These are phyloP conservation scores for Macrocystidia cucumis DNA, from an alignment of 1,284 basidiomycete genomes.

Conservation along the genomic window DNA sequence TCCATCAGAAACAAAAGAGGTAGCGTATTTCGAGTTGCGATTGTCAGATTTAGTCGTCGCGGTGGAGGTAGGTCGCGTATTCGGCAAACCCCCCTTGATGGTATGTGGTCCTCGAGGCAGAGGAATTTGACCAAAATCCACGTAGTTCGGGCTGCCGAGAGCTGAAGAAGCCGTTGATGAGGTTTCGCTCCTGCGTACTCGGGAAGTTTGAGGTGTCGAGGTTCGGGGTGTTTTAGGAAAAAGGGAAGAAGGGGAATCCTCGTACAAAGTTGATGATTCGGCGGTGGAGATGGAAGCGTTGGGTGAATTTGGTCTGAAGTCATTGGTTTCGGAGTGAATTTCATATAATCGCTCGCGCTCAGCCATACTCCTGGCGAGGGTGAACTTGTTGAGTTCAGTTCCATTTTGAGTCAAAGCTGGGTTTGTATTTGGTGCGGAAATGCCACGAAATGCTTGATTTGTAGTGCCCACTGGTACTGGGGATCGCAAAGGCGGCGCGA, in stretches of 20 bases:
- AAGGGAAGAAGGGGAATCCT: conserved; percentile 33
- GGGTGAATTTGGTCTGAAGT: conserved; percentile 41
- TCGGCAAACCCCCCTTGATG: conserved; percentile 19
- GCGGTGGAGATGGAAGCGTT: conserved; percentile 41
- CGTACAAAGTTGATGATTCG: conserved; percentile 53
- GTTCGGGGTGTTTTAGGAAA: conserved; percentile 22
- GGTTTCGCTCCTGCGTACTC: conserved; percentile 47
- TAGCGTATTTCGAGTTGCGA: conserved; percentile 52
- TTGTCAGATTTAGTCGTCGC: conserved; percentile 56
- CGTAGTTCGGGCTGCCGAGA: conserved; percentile 31
- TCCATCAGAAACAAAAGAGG: conserved; percentile 46
- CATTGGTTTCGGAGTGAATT: conserved; percentile 16
- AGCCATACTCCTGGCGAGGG: conserved; percentile 35
- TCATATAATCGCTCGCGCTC: conserved; percentile 49
- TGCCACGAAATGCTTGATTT: conserved; percentile 51
- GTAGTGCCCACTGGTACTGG: conserved; percentile 50
- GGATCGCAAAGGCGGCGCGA: conserved; percentile 47
- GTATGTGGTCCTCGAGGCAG: conserved; percentile 16
- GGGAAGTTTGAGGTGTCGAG: conserved; percentile 21
- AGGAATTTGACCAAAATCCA: conserved; percentile 38
- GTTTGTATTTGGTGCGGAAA: conserved; percentile 75
- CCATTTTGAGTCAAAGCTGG: conserved; percentile 64
- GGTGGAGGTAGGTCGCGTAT: conserved; percentile 43
- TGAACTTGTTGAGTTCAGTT: conserved; percentile 57
- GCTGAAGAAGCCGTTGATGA: conserved; percentile 39